Conservation (phyloP, 1,284 basidiomycete species). For the Bondarzewia mesenterica region DNA sequence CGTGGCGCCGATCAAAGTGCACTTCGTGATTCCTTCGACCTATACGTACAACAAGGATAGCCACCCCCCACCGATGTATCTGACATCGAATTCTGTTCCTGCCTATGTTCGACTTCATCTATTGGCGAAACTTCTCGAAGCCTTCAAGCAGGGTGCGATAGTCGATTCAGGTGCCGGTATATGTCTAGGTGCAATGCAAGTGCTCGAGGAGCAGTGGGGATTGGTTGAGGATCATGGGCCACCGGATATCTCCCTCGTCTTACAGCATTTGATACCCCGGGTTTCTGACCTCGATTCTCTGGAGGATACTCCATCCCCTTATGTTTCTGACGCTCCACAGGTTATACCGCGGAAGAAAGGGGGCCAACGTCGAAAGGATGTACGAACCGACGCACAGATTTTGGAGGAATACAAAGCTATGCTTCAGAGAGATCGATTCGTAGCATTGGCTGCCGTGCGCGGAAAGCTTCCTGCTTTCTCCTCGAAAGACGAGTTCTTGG, state of each 20-base stretch:
- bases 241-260: conserved; percentile 61
- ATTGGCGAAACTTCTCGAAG: conserved; percentile 53
- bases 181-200: conserved; percentile 67
- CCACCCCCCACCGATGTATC: conserved; percentile 64
- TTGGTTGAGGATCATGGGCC: conserved; percentile 59
- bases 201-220: conserved; percentile 67
- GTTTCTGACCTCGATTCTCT: background rate
- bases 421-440: conserved; percentile 44
- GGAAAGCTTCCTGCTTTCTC: conserved; percentile 72
- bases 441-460: conserved; percentile 48
- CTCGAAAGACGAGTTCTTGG: conserved; percentile 57
- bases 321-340: background rate
- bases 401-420: conserved; percentile 45
- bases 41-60: conserved; percentile 46
- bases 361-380: conserved; percentile 25
- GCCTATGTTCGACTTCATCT: conserved; percentile 85
- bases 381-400: conserved; percentile 44
- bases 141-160: conserved; percentile 47
- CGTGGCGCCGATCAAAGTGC: conserved; percentile 56
- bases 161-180: conserved; percentile 65
- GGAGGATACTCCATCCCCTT: background rate
- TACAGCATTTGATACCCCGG: conserved; percentile 52
- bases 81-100: conserved; percentile 66
- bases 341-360: conserved; percentile 9
- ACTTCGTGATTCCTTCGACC: conserved; percentile 52